phyloP scores from a whole-genome alignment of 148 eudicot species.

The Rhododendron kiyosumense region DNA sequence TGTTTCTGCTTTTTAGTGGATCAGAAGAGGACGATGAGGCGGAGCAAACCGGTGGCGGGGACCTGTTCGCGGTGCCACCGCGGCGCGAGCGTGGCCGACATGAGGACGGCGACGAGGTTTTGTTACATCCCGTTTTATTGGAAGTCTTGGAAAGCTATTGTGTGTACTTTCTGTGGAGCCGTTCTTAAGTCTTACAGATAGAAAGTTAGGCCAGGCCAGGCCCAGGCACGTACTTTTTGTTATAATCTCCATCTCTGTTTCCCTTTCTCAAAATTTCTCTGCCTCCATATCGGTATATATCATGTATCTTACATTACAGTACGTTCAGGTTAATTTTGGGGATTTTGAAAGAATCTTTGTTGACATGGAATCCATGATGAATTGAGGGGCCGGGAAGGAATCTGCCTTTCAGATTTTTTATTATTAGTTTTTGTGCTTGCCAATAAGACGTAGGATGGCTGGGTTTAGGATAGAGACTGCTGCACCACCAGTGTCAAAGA shows the following conservation, averaged over 20 bases:
- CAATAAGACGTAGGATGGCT: too few species aligned
- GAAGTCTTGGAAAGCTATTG: constrained; percentile 58
- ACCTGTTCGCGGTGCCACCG: constrained; percentile 57
- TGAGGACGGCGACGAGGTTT: constrained; percentile 45
- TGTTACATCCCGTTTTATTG: constrained; percentile 55
- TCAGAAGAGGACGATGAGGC: constrained; percentile 44
- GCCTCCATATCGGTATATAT: background rate
- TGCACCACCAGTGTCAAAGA: too few species aligned
- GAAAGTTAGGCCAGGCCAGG: background rate
- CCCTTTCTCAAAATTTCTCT: background rate
- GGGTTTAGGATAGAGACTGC: too few species aligned
- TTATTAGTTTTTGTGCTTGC: background rate
- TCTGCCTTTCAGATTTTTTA: background rate
- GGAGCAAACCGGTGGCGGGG: constrained; percentile 53
- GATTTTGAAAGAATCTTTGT: background rate
- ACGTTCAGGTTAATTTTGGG: background rate
- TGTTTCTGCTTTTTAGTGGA: constrained; percentile 57
- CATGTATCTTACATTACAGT: background rate
- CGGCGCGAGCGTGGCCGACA: constrained; percentile 62
- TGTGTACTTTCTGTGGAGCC: constrained; percentile 62
- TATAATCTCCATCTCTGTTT: background rate
- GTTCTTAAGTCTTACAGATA: constrained; percentile 51
- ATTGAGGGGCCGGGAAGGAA: background rate
- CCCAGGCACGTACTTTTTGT: background rate
- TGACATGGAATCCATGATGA: background rate